Conservation (phyloP, 345 rosid genomes). For the Acer yangbiense region DNA sequence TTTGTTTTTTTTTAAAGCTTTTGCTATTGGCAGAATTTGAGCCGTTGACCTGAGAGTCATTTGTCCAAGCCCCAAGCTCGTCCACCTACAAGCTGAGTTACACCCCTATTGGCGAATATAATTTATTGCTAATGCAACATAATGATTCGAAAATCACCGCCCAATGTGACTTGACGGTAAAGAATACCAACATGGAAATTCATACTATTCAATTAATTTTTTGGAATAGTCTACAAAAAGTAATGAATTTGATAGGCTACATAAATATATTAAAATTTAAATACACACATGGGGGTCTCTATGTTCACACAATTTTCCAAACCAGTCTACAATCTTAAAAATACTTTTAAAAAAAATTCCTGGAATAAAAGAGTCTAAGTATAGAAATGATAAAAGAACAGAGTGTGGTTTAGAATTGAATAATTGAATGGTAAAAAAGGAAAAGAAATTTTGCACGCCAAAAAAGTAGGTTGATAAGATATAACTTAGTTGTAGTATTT, state of each 20-base stretch:
- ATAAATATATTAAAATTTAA: no score
- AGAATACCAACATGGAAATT: no score
- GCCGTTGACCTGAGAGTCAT: no score
- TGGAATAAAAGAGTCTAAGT: neutral
- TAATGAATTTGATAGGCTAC: neutral
- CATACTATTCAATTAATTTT: neutral
- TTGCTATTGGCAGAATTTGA: no score
- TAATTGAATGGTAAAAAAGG: neutral
- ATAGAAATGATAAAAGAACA: neutral
- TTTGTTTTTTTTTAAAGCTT: no score
- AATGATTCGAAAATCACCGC: no score
- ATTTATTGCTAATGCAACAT: no score
- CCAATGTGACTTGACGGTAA: no score
- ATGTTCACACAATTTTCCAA: neutral
- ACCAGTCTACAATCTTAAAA: neutral
- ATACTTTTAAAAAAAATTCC: neutral
- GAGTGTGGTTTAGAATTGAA: neutral
- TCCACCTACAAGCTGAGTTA: no score
- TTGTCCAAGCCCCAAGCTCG: no score
- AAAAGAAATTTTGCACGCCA: slow-evolving; percentile 10
- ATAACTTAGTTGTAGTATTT: neutral
- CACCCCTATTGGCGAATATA: no score
- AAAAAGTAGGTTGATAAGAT: neutral
- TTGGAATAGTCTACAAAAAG: no score
- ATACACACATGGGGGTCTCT: neutral